These are phyloP conservation scores for Oidiodendron maius DNA, from an alignment of 495 filamentous ascomycete genomes.

Conservation along the genomic window DNA sequence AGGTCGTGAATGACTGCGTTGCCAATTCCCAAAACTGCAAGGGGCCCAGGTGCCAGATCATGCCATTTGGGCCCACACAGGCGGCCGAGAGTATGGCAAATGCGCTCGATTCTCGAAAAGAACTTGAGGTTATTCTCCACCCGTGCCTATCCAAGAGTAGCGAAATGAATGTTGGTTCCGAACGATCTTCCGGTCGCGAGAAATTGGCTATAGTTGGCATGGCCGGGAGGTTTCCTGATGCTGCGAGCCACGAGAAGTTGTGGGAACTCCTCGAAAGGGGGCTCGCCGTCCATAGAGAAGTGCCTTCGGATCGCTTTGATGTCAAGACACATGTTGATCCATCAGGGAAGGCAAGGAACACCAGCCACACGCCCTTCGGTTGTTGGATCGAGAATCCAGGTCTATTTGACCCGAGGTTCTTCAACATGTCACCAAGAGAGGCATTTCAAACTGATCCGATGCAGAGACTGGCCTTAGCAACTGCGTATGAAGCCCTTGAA, in stretches of 20 bases:
- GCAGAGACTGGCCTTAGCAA: constrained; percentile 48
- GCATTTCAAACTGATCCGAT: constrained; percentile 55
- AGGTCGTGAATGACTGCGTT: constrained; percentile 49
- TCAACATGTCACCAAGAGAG: constrained; percentile 52
- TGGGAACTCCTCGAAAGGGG: constrained; percentile 38
- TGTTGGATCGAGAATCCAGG: constrained; percentile 48
- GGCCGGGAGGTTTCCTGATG: constrained; percentile 32
- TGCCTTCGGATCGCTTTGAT: constrained; percentile 41
- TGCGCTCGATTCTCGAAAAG: constrained; percentile 31
- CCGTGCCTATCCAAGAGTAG: constrained; percentile 19
- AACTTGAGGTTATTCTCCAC: constrained; percentile 34
- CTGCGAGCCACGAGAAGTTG: constrained; percentile 37
- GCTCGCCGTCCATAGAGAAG: constrained; percentile 29
- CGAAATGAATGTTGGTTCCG: not conserved
- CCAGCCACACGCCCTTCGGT: constrained; percentile 34
- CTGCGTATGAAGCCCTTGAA: constrained; percentile 53
- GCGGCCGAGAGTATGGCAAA: constrained; percentile 30
- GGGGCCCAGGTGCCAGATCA: constrained; percentile 34
- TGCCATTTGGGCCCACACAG: constrained; percentile 10
- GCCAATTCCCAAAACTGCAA: constrained; percentile 30
- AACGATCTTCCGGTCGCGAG: constrained; percentile 22
- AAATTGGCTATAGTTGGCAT: constrained; percentile 40
- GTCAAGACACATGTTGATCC: constrained; percentile 35
- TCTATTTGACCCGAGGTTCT: constrained; percentile 55
- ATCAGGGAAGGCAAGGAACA: constrained; percentile 23